A percentile compares a stretch with the other conserved stretches of the same genome.
These are phyloP conservation scores for Vitis hybrid DNA, from an alignment of 177 flowering plant genomes.

Conservation along the genomic window DNA sequence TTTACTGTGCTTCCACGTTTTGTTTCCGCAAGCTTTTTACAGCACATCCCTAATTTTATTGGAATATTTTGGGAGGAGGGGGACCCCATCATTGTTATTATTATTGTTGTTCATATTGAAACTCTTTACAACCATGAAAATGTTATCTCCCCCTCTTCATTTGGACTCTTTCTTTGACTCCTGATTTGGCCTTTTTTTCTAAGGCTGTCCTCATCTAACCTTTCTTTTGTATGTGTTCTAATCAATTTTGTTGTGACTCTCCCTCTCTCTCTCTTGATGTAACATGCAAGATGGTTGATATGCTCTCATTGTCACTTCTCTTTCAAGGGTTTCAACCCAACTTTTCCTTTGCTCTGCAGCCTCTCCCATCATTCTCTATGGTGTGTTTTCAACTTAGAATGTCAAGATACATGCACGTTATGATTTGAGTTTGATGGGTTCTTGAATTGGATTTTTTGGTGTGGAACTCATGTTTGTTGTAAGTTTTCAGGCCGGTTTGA, in stretches of 20 bases:
- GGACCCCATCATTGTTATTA: neutral
- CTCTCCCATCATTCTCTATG: too few species aligned
- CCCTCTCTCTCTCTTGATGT: neutral
- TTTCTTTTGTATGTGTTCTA: neutral
- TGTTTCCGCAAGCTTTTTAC: too few species aligned
- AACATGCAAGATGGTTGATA: neutral
- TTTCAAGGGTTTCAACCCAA: too few species aligned
- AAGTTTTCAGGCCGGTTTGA: too few species aligned
- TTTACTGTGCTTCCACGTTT: too few species aligned
- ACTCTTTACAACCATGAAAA: neutral
- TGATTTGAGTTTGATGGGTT: too few species aligned
- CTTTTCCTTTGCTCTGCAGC: too few species aligned
- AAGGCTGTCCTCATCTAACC: constrained; percentile 5
- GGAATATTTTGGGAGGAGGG: neutral
- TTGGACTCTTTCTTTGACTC: neutral
- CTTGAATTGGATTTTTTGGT: too few species aligned
- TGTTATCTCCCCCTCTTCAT: neutral
- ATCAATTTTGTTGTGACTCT: neutral
- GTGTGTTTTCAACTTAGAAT: too few species aligned
- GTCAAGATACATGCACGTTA: too few species aligned
- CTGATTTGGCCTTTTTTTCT: neutral
- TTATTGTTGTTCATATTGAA: neutral
- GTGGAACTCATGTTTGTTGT: too few species aligned
- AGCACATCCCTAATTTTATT: too few species aligned
- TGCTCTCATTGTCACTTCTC: neutral